Percentiles rank a stretch among this genome's conserved stretches.
Evolutionary conservation across 1,139 yeast genomes (phyloP).

Genomic region (Suhomyces coccinellae): DNA sequence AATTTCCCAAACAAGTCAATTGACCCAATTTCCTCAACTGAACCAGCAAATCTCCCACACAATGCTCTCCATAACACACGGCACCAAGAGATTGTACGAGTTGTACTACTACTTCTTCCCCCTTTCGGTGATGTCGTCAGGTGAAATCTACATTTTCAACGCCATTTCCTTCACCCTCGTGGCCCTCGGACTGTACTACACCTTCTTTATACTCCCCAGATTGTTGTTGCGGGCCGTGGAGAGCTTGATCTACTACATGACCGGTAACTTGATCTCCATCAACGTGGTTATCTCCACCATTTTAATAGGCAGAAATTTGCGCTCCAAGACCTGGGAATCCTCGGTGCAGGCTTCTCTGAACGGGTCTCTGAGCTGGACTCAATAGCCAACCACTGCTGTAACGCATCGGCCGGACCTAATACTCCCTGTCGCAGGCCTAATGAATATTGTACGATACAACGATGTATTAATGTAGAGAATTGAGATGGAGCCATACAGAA

Average conservation of each 20-base stretch:
- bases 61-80: constrained; percentile 3
- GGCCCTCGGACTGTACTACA: constrained; percentile 20
- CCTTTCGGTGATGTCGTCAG: constrained; percentile 29
- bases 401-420: constrained; percentile 1
- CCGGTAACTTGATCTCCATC: constrained; percentile 15
- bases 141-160: constrained; percentile 26
- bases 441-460: constrained; percentile 2
- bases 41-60: not conserved
- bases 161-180: constrained; percentile 18
- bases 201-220: constrained; percentile 18
- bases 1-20: not conserved
- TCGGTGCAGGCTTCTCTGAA: not conserved
- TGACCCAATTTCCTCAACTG: not conserved
- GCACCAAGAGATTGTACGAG: constrained; percentile 19
- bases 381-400: not conserved
- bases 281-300: constrained; percentile 14
- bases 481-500: not conserved
- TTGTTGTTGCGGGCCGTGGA: constrained; percentile 18
- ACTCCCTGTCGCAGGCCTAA: constrained; percentile 1
- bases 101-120: constrained; percentile 31
- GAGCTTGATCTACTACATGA: constrained; percentile 20
- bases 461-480: not conserved
- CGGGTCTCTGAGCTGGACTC: constrained; percentile 3
- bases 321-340: constrained; percentile 5
- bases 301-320: constrained; percentile 7